These are phyloP conservation scores for Flammula alnicola DNA, from an alignment of 1,284 basidiomycete species.

Conservation along the genomic window DNA sequence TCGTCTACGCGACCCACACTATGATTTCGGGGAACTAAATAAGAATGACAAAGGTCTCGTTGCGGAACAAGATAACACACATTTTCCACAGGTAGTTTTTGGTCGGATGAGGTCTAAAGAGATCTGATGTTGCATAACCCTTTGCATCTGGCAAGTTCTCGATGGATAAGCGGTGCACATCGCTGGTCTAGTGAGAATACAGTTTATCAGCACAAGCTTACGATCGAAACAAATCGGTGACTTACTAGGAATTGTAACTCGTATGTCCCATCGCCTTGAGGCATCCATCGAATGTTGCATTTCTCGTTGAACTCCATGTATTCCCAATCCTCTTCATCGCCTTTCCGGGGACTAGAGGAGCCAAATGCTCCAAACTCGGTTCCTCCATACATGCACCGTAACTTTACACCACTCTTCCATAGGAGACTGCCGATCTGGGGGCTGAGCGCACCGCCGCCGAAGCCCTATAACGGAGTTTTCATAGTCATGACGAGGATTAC, in stretches of 20 bases:
- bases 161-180: conserved; percentile 7
- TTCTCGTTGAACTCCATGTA: conserved; percentile 26
- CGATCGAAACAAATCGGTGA: background rate
- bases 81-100: conserved; percentile 26
- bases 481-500: background rate
- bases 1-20: conserved; percentile 43
- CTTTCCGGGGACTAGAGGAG: conserved; percentile 3
- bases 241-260: conserved; percentile 10
- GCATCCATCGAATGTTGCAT: conserved; percentile 28
- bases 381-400: conserved; percentile 22
- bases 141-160: conserved; percentile 28
- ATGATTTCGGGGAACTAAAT: background rate
- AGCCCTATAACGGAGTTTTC: conserved; percentile 11
- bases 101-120: conserved; percentile 38
- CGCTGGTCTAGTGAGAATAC: background rate
- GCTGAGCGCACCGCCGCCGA: conserved; percentile 20
- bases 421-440: conserved; percentile 18
- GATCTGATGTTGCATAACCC: conserved; percentile 36
- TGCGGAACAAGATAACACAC: conserved; percentile 30
- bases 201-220: background rate
- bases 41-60: background rate
- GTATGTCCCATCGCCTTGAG: conserved; percentile 14
- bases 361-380: conserved; percentile 22
- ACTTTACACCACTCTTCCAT: conserved; percentile 22
- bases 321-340: conserved; percentile 22